These are phyloP conservation scores for Chenopodium berlandieri DNA, from an alignment of 148 eudicot genomes.

Conservation along the genomic window DNA sequence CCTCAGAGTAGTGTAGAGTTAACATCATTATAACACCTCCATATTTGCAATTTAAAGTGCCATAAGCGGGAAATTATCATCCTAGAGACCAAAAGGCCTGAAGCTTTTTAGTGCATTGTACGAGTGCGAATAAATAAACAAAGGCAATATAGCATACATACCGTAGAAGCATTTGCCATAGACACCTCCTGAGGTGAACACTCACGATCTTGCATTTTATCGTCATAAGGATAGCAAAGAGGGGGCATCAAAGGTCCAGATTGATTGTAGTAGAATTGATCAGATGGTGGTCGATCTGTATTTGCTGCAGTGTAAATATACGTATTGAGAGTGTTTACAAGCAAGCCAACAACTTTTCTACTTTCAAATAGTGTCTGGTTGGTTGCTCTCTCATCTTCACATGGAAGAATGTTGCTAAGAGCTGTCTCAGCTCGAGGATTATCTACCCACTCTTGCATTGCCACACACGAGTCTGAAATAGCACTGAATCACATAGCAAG, in stretches of 20 bases:
- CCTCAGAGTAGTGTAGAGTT: background rate
- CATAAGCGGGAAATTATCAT: background rate
- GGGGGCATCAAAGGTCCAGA: constrained; percentile 81
- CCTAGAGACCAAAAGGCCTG: background rate
- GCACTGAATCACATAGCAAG: constrained; percentile 43
- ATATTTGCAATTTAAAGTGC: background rate
- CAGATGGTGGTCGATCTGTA: constrained; percentile 50
- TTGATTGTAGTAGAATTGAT: constrained; percentile 66
- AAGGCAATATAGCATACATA: constrained; percentile 30
- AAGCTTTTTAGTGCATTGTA: background rate
- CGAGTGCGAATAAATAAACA: background rate
- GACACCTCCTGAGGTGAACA: constrained; percentile 62
- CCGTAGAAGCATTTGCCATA: constrained; percentile 73
- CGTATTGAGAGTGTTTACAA: constrained; percentile 61
- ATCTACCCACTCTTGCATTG: constrained; percentile 98
- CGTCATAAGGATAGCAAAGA: constrained; percentile 78
- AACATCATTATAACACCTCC: background rate
- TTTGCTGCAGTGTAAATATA: constrained; percentile 69
- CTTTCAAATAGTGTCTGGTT: constrained; percentile 74
- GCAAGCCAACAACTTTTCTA: constrained; percentile 52
- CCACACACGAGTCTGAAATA: constrained; percentile 80
- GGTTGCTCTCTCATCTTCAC: constrained; percentile 80
- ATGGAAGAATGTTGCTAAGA: constrained; percentile 90
- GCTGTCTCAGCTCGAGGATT: constrained; percentile 93
- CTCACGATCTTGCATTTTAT: constrained; percentile 64